Conservation (phyloP, 805 yeast species). For the Saturnispora gosingensis region DNA sequence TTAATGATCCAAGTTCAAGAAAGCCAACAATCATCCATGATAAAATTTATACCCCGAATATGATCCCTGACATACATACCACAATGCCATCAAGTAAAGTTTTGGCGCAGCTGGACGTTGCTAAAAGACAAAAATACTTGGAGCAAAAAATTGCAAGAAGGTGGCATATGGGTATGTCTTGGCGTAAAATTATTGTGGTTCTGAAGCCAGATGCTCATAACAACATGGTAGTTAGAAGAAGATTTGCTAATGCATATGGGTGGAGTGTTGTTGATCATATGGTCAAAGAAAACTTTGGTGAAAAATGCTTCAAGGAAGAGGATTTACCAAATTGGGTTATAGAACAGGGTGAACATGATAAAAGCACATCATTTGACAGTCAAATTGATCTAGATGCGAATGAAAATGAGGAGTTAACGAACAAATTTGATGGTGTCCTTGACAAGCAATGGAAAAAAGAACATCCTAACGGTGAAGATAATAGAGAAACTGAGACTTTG, state of each 20-base stretch:
- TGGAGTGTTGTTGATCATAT: conserved; percentile 88
- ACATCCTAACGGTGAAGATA: conserved; percentile 7
- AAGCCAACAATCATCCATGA: conserved; percentile 69
- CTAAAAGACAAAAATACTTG: conserved; percentile 33
- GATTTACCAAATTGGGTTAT: conserved; percentile 18
- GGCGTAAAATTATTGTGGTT: conserved; percentile 87
- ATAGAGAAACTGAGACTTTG: conserved; percentile 2
- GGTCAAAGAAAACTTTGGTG: conserved; percentile 53
- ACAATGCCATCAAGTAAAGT: conserved; percentile 22
- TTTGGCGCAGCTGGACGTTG: conserved; percentile 19
- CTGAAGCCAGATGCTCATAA: conserved; percentile 92
- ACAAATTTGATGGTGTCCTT: conserved; percentile 18
- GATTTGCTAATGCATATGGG: conserved; percentile 89
- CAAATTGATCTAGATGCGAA: conserved; percentile 7
- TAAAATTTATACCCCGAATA: conserved; percentile 61
- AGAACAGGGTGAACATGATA: conserved; percentile 7
- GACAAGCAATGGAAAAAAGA: conserved; percentile 29
- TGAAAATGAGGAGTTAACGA: conserved; percentile 14
- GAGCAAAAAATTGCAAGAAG: conserved; percentile 82
- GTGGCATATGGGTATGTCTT: conserved; percentile 75
- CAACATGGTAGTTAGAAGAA: conserved; percentile 78
- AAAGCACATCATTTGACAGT: not conserved
- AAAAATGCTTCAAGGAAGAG: conserved; percentile 16
- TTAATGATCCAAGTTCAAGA: conserved; percentile 58
- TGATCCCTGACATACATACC: conserved; percentile 23